Evolutionary conservation across 129 eudicot species (phyloP).

Genomic region (Pseudognaphalium luteoalbum): DNA sequence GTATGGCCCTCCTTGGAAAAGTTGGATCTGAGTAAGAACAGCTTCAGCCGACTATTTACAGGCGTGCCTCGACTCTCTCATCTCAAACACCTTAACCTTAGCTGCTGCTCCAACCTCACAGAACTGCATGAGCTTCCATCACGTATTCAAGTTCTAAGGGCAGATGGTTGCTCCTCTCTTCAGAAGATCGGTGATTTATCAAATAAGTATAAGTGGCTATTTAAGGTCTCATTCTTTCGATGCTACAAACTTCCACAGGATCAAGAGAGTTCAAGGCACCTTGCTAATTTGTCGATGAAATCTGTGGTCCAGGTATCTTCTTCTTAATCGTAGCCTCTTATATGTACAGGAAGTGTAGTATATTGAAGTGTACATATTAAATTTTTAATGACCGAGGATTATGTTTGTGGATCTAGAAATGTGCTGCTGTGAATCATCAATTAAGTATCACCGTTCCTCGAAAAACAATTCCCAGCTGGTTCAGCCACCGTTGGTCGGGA

Average conservation of each 20-base stretch:
- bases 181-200: neutral
- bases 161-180: neutral
- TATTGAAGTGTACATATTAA: neutral
- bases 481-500: neutral
- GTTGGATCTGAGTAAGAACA: neutral
- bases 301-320: neutral
- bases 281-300: neutral
- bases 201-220: neutral
- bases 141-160: neutral
- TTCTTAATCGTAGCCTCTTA: neutral
- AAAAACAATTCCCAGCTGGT: neutral
- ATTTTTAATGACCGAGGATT: neutral
- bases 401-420: neutral
- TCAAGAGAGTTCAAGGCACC: neutral
- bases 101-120: neutral
- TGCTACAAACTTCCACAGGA: neutral
- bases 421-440: neutral
- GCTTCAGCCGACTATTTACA: neutral
- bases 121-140: slow-evolving; percentile 15
- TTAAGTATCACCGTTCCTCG: neutral
- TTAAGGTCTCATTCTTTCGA: neutral
- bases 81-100: slow-evolving; percentile 15
- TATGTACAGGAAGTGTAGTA: too few relatives aligned
- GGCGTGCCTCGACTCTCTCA: neutral
- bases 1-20: slow-evolving; percentile 5